Conservation (phyloP, 1,284 basidiomycete genomes). For the Pseudozyma tsukubaensis region DNA sequence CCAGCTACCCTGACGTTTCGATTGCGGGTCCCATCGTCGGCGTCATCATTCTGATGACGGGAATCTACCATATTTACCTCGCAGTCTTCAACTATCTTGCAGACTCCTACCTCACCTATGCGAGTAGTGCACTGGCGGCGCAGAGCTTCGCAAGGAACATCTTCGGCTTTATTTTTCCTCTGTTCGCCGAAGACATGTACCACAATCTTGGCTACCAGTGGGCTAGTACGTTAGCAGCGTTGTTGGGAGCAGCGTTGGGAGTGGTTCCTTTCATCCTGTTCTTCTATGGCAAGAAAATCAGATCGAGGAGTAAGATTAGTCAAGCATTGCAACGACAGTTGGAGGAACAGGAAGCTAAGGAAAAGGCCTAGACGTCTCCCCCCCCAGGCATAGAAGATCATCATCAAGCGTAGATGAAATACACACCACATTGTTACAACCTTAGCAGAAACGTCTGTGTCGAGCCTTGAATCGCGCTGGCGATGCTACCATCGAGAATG, state of each 20-base stretch:
- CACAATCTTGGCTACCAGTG: conserved; percentile 75
- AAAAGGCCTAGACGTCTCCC: conserved; percentile 14
- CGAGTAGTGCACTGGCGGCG: conserved; percentile 81
- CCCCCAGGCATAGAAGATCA: no score
- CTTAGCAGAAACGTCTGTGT: no score
- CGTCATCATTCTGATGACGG: conserved; percentile 51
- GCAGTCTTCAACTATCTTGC: conserved; percentile 74
- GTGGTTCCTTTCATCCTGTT: conserved; percentile 77
- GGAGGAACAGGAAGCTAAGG: conserved; percentile 16
- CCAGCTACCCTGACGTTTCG: conserved; percentile 36
- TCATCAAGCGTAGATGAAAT: no score
- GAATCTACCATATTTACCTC: conserved; percentile 67
- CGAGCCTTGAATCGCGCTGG: no score
- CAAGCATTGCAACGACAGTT: conserved; percentile 36
- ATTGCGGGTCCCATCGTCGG: conserved; percentile 68
- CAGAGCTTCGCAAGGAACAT: conserved; percentile 77
- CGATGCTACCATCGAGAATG: no score
- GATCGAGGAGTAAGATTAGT: conserved; percentile 74
- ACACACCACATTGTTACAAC: no score
- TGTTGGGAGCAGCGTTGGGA: conserved; percentile 75
- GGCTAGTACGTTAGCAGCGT: conserved; percentile 77
- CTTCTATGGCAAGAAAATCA: conserved; percentile 75
- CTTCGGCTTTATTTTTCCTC: conserved; percentile 54
- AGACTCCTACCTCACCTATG: conserved; percentile 72
- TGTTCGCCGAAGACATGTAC: conserved; percentile 72